Percentiles rank a stretch among this genome's conserved stretches.
phyloP scores from a whole-genome alignment of 2,329 filamentous ascomycete genomes.

The Shiraia sp. region DNA sequence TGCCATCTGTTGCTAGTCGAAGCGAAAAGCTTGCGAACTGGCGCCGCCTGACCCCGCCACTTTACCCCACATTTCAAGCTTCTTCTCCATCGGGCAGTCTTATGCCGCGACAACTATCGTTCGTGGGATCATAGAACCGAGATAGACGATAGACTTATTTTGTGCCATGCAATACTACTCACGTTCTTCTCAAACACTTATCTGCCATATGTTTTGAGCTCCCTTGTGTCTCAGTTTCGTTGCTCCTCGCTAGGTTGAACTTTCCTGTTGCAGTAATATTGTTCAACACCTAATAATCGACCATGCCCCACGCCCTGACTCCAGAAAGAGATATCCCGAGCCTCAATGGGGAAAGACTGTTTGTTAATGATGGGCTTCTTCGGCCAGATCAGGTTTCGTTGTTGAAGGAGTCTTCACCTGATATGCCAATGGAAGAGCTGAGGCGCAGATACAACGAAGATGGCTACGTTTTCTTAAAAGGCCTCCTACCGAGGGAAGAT shows the following conservation, averaged over 20 bases:
- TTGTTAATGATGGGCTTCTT: conserved; percentile 54
- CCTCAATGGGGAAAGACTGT: conserved; percentile 38
- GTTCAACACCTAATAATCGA: too few species aligned
- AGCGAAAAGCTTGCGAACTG: conserved; percentile 11
- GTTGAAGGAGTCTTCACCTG: conserved; percentile 50
- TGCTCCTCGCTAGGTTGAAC: too few species aligned
- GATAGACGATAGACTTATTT: too few species aligned
- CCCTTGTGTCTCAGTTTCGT: too few species aligned
- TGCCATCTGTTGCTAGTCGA: not conserved
- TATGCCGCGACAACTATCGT: conserved; percentile 6
- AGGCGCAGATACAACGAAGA: conserved; percentile 53
- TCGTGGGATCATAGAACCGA: conserved; percentile 7
- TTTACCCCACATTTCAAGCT: conserved; percentile 23
- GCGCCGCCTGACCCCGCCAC: conserved; percentile 12
- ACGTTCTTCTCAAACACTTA: too few species aligned
- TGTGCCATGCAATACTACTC: too few species aligned
- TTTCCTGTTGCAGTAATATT: too few species aligned
- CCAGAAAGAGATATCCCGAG: conserved; percentile 25
- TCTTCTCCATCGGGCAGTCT: too few species aligned
- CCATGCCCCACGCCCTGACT: conserved; percentile 41
- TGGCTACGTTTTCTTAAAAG: conserved; percentile 61
- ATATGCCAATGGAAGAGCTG: conserved; percentile 54
- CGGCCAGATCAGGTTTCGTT: conserved; percentile 49
- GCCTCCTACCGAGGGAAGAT: conserved; percentile 56
- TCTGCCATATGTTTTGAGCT: too few species aligned